A percentile compares a stretch with the other conserved stretches of the same genome.
Conservation (phyloP, 1,284 basidiomycete genomes). For the Schizopora paradoxa region DNA sequence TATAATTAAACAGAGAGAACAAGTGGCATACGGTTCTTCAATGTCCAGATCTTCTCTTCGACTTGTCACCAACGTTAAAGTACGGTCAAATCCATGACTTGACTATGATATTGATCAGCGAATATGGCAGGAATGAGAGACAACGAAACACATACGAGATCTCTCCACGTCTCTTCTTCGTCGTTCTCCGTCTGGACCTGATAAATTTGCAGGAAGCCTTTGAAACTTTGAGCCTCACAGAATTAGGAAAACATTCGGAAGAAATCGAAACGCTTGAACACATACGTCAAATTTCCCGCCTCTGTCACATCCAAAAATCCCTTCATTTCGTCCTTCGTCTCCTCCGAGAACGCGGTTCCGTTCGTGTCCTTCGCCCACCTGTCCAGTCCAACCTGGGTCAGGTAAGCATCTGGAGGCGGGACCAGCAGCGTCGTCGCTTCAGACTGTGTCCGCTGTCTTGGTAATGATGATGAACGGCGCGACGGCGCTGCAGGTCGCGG, state of each 20-base stretch:
- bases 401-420: constrained; percentile 54
- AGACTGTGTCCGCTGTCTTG: constrained; percentile 17
- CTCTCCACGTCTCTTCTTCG: constrained; percentile 77
- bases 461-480: background rate
- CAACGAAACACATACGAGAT: constrained; percentile 47
- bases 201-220: constrained; percentile 75
- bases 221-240: constrained; percentile 42
- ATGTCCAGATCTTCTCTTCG: constrained; percentile 46
- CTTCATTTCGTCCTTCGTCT: constrained; percentile 69
- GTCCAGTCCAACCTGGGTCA: constrained; percentile 56
- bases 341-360: constrained; percentile 63
- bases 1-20: too few relatives aligned
- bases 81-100: constrained; percentile 69
- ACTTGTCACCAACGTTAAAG: constrained; percentile 51
- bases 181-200: constrained; percentile 77
- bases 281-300: constrained; percentile 69
- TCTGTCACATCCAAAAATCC: constrained; percentile 72
- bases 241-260: background rate
- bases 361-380: constrained; percentile 74
- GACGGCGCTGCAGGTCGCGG: constrained; percentile 32
- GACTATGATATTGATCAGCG: constrained; percentile 38
- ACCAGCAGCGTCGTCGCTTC: constrained; percentile 30
- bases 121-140: constrained; percentile 7
- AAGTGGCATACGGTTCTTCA: constrained; percentile 2
- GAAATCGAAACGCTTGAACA: constrained; percentile 16